Percentiles rank a stretch among this genome's conserved stretches.
Evolutionary conservation across 2,329 filamentous ascomycete species (phyloP).

Genomic region (Alternaria longipes): DNA sequence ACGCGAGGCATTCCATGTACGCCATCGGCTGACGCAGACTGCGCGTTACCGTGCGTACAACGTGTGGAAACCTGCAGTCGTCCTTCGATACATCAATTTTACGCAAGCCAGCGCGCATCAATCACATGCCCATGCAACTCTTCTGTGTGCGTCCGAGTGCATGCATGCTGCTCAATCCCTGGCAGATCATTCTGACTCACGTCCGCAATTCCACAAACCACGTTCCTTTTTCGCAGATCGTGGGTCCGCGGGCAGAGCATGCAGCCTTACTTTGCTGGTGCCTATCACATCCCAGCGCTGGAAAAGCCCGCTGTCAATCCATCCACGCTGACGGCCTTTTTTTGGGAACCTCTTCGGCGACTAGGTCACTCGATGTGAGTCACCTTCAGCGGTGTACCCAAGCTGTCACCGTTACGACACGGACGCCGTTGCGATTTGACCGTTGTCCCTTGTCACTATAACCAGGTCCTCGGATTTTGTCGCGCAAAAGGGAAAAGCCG

Average conservation of each 20-base stretch:
- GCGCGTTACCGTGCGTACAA: constrained; percentile 15
- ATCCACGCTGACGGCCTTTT: constrained; percentile 1
- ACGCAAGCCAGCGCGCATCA: constrained; percentile 27
- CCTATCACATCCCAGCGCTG: constrained; percentile 6
- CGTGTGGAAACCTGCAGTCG: constrained; percentile 32
- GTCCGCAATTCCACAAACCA: constrained; percentile 33
- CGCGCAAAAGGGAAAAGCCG: constrained; percentile 12
- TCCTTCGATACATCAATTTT: constrained; percentile 30
- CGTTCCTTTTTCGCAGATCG: constrained; percentile 21
- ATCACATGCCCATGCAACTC: constrained; percentile 38
- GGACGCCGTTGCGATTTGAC: constrained; percentile 16
- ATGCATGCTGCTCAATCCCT: constrained; percentile 20
- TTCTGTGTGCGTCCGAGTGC: constrained; percentile 14
- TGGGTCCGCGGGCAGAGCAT: constrained; percentile 14
- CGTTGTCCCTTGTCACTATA: constrained; percentile 14
- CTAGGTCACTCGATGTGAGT: constrained; percentile 19
- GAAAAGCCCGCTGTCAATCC: constrained; percentile 1
- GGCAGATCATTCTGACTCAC: constrained; percentile 33
- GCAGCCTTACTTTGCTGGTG: constrained; percentile 9
- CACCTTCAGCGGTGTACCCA: constrained; percentile 26
- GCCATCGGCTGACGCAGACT: constrained; percentile 17
- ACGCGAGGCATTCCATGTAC: constrained; percentile 13
- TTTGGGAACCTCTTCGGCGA: background rate
- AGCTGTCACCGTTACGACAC: constrained; percentile 16
- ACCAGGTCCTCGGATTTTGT: constrained; percentile 22